Evolutionary conservation across 2,329 filamentous ascomycete species (phyloP), one percentile per base, ranked within the genome.

Genomic region (Trichoderma guizhouense): DNA sequence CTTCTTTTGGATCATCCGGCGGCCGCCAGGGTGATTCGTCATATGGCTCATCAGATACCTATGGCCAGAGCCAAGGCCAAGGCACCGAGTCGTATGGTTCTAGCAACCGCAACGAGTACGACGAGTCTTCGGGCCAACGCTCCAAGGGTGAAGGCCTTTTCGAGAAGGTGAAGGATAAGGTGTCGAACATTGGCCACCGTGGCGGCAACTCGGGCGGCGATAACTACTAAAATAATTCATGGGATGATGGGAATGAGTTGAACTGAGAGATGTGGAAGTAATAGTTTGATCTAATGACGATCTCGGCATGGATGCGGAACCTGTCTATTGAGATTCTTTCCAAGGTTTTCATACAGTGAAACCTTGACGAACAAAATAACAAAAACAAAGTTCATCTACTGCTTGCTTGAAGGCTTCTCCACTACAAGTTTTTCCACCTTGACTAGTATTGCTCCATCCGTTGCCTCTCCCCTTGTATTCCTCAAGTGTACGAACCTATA

Each of bases 401-500:
- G 24, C 58, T 32, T 55, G 9, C 21, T 21, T 11, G 18, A 28
- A 21, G 3, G n/a, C 21, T 65, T 65, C 64, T 75, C 73, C n/a
- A 70, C 73, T 73, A 86, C 74, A 75, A 78, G 83, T 82, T 95
- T 96, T 66, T 86, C 86, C 66, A 97, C 87, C 79, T 90, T 90
- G 34, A 97, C 89, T 72, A 98, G 82, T 65, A 98, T 78, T 15
- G 90, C 86, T 0, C 93, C 94, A 26, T 89, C 86, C 3, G 88
- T 92, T 71, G 89, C 81, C 34, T 85, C 83, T 0, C 93, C 93
- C 73, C 90, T 86, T 30, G 86, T 84, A 78, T 97, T 91, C 74
- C 92, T 85, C 72, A 98, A 83, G 76, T 91, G 92, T 71, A 98
- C 85, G 75, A 97, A 90, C 12, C 94, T 86, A 76, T 93, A 92